Percentiles rank a stretch among this genome's conserved stretches.
These are phyloP conservation scores for Diaporthe vexans DNA, from an alignment of 2,329 filamentous ascomycete species.

Conservation along the genomic window DNA sequence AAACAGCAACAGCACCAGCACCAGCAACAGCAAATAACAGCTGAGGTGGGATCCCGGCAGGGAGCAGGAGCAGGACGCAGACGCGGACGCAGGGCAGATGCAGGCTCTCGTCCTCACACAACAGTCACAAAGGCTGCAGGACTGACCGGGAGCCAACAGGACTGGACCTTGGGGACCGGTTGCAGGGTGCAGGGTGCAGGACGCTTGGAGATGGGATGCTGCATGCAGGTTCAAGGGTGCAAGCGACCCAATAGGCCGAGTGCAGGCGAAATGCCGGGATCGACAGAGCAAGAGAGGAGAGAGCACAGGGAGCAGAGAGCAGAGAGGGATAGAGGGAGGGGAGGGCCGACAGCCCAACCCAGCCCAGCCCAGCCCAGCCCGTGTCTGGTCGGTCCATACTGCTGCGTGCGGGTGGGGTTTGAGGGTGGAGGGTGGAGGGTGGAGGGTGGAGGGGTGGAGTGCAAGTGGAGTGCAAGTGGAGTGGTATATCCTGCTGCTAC, in stretches of 20 bases:
- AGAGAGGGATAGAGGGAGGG: neutral
- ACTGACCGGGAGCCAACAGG: conserved; percentile 11
- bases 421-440: neutral
- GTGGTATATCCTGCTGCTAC: neutral
- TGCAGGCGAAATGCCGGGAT: conserved; percentile 35
- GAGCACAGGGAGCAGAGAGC: neutral
- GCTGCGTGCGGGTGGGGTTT: neutral
- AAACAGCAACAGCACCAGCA: too few relatives aligned
- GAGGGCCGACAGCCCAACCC: conserved; percentile 11
- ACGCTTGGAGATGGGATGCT: conserved; percentile 14
- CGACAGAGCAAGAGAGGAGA: conserved; percentile 5
- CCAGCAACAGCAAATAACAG: neutral
- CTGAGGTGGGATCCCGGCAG: conserved; percentile 11
- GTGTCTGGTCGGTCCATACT: conserved; percentile 3
- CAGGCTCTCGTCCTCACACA: neutral
- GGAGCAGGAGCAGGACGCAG: too few relatives aligned
- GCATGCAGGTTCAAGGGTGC: conserved; percentile 34
- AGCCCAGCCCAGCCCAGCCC: conserved; percentile 18
- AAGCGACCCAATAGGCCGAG: conserved; percentile 31
- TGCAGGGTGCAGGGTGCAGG: conserved; percentile 8
- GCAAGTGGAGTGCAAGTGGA: neutral
- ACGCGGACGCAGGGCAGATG: too few relatives aligned
- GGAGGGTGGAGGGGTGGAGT: neutral
- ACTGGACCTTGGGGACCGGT: conserved; percentile 3
- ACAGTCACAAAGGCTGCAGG: conserved; percentile 16